A percentile compares a stretch with the other conserved stretches of the same genome.
Conservation (phyloP, 148 eudicot species). For the Rhododendron ferrugineum region DNA sequence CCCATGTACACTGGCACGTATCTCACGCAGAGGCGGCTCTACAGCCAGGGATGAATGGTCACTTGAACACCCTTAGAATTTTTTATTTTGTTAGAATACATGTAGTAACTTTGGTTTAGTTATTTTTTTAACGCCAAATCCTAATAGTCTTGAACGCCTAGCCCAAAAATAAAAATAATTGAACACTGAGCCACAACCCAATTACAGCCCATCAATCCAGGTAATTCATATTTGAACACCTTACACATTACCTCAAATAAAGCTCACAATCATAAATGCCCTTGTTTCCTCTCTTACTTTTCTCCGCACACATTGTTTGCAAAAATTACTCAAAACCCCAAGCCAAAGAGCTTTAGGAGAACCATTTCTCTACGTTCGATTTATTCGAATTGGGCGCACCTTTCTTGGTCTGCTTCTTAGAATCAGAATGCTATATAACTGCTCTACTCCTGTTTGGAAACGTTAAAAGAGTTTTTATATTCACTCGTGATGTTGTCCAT, state of each 20-base stretch:
- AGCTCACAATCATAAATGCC: no score
- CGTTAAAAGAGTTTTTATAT: background rate
- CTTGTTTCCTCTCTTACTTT: slow-evolving; percentile 24
- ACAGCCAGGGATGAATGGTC: no score
- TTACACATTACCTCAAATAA: no score
- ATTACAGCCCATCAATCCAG: no score
- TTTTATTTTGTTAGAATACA: no score
- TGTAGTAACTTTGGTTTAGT: no score
- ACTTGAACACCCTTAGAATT: no score
- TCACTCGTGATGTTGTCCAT: slow-evolving; percentile 12
- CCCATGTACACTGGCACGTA: background rate
- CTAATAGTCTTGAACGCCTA: no score
- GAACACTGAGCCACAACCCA: no score
- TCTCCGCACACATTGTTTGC: slow-evolving; percentile 19
- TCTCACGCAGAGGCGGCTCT: background rate
- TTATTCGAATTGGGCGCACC: background rate
- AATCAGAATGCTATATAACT: background rate
- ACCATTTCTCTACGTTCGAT: background rate
- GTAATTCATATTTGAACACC: no score
- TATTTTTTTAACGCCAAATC: no score
- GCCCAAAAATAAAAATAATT: no score
- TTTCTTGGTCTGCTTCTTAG: background rate
- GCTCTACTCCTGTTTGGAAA: background rate
- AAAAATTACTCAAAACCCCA: slow-evolving; percentile 3
- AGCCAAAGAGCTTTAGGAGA: background rate